phyloP scores from a whole-genome alignment of 345 rosid genomes.

The Eucalyptus sp. region DNA sequence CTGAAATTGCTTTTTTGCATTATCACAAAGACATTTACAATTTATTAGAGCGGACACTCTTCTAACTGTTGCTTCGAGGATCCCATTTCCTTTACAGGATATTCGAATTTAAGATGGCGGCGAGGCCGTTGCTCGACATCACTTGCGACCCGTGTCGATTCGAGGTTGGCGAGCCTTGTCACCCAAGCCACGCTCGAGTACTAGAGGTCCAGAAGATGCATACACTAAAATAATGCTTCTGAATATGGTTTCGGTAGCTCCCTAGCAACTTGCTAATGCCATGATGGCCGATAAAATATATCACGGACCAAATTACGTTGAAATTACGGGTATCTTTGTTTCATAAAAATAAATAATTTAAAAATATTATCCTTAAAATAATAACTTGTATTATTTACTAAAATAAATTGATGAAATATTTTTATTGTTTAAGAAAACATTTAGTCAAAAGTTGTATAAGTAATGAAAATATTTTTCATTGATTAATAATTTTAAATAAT shows the following conservation, averaged over 20 bases:
- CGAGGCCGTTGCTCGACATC: neutral
- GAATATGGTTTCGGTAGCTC: neutral
- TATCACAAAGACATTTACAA: neutral
- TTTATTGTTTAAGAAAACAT: too few relatives aligned
- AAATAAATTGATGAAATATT: neutral
- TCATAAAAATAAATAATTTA: neutral
- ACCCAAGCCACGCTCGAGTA: neutral
- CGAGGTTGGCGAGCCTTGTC: neutral
- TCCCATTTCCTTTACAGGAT: neutral
- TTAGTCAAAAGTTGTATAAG: rapidly evolving
- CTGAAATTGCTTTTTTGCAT: neutral
- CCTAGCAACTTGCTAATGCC: neutral
- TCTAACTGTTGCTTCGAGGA: neutral
- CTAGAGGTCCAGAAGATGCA: neutral
- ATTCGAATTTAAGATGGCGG: neutral
- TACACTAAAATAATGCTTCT: neutral
- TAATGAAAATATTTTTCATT: too few relatives aligned
- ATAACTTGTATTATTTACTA: neutral
- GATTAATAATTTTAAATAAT: too few relatives aligned
- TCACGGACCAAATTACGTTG: neutral
- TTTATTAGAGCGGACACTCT: neutral
- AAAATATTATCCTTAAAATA: neutral
- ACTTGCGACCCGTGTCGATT: neutral
- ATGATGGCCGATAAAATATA: neutral
- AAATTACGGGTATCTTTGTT: neutral